These are phyloP conservation scores for Aspergillus ellipticus DNA, from an alignment of 495 filamentous ascomycete species.

Conservation along the genomic window DNA sequence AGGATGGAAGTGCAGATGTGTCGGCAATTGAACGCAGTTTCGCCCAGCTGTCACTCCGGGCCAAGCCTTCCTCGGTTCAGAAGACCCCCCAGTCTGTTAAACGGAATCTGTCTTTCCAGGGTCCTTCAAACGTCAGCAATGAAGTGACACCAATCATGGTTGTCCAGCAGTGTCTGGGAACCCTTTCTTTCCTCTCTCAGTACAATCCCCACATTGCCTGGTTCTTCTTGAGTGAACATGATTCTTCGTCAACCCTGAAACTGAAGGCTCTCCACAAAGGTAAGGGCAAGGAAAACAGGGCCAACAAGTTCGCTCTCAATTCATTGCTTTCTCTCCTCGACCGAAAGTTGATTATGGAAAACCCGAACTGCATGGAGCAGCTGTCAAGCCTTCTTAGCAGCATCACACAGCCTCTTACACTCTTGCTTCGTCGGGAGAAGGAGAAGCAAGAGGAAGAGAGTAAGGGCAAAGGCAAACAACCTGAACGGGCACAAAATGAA, in stretches of 20 bases:
- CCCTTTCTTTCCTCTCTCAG: conserved; percentile 73
- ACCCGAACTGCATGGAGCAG: conserved; percentile 89
- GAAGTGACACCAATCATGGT: conserved; percentile 93
- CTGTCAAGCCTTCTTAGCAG: conserved; percentile 80
- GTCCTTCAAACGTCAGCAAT: conserved; percentile 51
- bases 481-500: conserved; percentile 28
- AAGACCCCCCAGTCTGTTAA: conserved; percentile 81
- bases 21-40: conserved; percentile 94
- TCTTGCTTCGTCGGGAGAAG: conserved; percentile 80
- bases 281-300: conserved; percentile 80
- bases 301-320: conserved; percentile 86
- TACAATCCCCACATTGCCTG: conserved; percentile 82
- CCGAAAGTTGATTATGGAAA: conserved; percentile 90
- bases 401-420: conserved; percentile 82
- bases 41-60: conserved; percentile 82
- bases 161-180: conserved; percentile 87
- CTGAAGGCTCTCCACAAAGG: conserved; percentile 73
- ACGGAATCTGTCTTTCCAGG: conserved; percentile 59
- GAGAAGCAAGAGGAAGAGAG: conserved; percentile 57
- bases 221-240: conserved; percentile 96
- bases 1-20: conserved; percentile 91
- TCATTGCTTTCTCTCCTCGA: conserved; percentile 84
- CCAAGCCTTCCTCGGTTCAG: conserved; percentile 68
- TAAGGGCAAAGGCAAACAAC: conserved; percentile 49
- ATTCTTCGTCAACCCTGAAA: conserved; percentile 69